phyloP scores from a whole-genome alignment of 768 basidiomycete species.

The Mycena metata region DNA sequence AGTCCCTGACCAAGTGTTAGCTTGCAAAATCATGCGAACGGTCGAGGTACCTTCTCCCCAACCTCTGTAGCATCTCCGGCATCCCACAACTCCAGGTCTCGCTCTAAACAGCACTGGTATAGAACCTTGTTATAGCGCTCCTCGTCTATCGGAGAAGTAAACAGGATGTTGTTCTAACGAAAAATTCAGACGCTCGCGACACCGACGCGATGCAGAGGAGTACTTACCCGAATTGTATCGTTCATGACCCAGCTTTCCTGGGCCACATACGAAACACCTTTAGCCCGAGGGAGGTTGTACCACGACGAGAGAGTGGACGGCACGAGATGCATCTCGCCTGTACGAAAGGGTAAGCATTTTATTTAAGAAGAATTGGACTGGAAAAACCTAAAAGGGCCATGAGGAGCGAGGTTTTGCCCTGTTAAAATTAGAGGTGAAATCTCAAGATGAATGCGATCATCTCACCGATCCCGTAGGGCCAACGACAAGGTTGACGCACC shows the following conservation, averaged over 20 bases:
- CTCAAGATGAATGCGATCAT: too few relatives aligned
- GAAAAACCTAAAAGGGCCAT: conserved; percentile 68
- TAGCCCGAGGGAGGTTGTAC: conserved; percentile 76
- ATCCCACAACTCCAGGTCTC: conserved; percentile 77
- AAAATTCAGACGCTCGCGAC: neutral
- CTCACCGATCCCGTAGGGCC: conserved; percentile 71
- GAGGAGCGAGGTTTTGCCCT: conserved; percentile 76
- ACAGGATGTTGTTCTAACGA: conserved; percentile 80
- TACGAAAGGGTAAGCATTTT: neutral
- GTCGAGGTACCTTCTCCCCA: conserved; percentile 74
- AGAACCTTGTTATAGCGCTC: conserved; percentile 84
- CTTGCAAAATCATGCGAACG: conserved; percentile 39
- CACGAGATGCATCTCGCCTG: conserved; percentile 77
- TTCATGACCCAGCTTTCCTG: conserved; percentile 92
- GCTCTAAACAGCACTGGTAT: conserved; percentile 79
- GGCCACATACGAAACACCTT: conserved; percentile 83
- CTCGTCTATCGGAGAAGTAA: conserved; percentile 83
- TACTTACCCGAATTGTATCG: conserved; percentile 72
- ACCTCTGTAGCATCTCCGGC: conserved; percentile 80
- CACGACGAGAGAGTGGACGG: conserved; percentile 67
- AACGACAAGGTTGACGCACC: conserved; percentile 68
- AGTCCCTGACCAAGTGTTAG: conserved; percentile 20
- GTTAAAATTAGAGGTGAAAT: too few relatives aligned
- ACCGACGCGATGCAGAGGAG: neutral
- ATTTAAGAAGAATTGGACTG: neutral